Percentiles rank a stretch among this genome's conserved stretches.
phyloP scores from a whole-genome alignment of 768 basidiomycete species.

The Macrolepiota albuminosa region DNA sequence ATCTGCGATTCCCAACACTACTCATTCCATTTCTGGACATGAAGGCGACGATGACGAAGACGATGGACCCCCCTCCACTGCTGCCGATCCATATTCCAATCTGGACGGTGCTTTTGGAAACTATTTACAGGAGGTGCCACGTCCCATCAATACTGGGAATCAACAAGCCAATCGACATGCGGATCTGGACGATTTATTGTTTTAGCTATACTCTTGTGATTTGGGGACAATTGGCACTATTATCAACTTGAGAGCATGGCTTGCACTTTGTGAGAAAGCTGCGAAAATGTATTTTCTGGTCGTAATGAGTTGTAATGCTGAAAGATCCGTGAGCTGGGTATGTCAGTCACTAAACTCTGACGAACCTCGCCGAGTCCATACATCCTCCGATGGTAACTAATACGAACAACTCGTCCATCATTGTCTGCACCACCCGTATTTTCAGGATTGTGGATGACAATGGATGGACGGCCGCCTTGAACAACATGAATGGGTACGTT shows the following conservation, averaged over 20 bases:
- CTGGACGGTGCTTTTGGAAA: constrained; percentile 73
- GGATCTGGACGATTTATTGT: constrained; percentile 66
- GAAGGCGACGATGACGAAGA: constrained; percentile 34
- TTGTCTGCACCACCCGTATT: constrained; percentile 24
- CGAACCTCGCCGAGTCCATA: constrained; percentile 95
- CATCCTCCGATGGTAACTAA: constrained; percentile 92
- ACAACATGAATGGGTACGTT: constrained; percentile 87
- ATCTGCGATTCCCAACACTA: neutral
- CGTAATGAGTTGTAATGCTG: constrained; percentile 89
- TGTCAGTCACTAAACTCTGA: constrained; percentile 6
- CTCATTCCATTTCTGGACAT: constrained; percentile 18
- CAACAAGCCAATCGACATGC: constrained; percentile 32
- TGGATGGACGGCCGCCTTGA: constrained; percentile 72
- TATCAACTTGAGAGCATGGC: constrained; percentile 19
- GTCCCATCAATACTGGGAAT: constrained; percentile 46
- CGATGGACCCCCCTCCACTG: constrained; percentile 30
- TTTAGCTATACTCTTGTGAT: constrained; percentile 27
- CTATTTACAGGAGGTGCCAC: constrained; percentile 70
- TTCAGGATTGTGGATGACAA: constrained; percentile 77
- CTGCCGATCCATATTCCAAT: constrained; percentile 77
- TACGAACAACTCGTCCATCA: constrained; percentile 46
- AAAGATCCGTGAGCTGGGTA: constrained; percentile 3
- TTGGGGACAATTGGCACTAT: constrained; percentile 11
- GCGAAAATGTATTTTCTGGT: constrained; percentile 36
- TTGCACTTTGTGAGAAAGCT: constrained; percentile 23